Evolutionary conservation across 352 stramenopile genomes (phyloP), one percentile per base, ranked within the genome.

Genomic region (Phytophthora citricola): DNA sequence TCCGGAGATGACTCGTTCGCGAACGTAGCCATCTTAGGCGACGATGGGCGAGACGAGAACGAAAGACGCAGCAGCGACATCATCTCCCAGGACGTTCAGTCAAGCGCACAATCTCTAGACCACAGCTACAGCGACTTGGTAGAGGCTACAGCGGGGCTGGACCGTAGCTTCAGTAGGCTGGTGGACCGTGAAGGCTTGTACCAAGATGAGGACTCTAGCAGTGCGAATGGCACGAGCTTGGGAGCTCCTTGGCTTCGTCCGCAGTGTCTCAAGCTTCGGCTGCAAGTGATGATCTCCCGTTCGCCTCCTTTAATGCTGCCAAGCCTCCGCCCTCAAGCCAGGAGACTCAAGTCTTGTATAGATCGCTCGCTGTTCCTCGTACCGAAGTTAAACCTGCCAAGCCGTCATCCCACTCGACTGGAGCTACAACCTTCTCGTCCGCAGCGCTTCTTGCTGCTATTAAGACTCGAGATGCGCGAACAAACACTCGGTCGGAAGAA

Each of bases 81-180:
- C 9, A 61, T 69, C 49, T 32, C 69, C 2, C 47, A 54, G 34
- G 27, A 54, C 31, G 45, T 39, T 11, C 55, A 34, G 36, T 40
- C 47, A 29, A 31, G 12, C 22, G 24, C 20, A 15, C 53, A 73
- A 4, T 40, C 44, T 10, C 38, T 77, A 6, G 59, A 71, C n/a
- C 59, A 31, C 2, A 77, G 69, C 51, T 77, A 77, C 41, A 74
- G 65, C 48, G 24, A 77, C 14, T 47, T 77, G 2, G 46, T 76
- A 5, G 63, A 63, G 11, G 20, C 15, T 12, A 32, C 24, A 5
- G 22, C 60, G 10, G 34, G 40, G 5, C n/a, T 66, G 32, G 60
- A 73, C n/a, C 52, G 27, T 12, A 73, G 59, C 20, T 66, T 66
- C 52, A 73, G 63, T 43, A 46, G 57, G 1, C 34, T 71, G 11